Base-by-base conservation (phyloP, 768 basidiomycete species). In the Cyclocybe aegerita region DNA sequence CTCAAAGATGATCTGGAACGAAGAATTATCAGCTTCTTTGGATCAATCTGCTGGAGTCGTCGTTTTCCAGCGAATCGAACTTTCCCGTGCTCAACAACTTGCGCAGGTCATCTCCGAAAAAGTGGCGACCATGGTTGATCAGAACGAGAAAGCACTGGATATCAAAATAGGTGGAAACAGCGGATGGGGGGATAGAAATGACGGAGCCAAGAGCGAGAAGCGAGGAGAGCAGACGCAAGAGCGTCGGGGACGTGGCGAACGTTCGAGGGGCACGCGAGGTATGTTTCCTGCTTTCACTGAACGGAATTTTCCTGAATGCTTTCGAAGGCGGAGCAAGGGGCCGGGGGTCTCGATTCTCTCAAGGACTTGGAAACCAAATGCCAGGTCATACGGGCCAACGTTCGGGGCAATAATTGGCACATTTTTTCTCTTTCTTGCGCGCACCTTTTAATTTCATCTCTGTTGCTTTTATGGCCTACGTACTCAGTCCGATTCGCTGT, bases 1-100 rank as follows among this genome's bases (percentile, higher is more conserved):
- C 36, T 95, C 92, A 23, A 92, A 94, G 70, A 98, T 99, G 97
- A 97, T 98, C 60, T 98, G 95, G 93, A 93, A 80, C 62, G 97
- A 98, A 61, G 94, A 98, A 63, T 76, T 99, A 9, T 78, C 88
- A 1, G 97, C 96, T 2, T 95, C 94, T 11, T 77, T 98, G 48
- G 97, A 98, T 66, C 93, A 91, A 64, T 86, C 91, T 12, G 86
- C 86, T 16, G 88, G 85, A 34, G 93, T 96, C 38, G 81, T 99
- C 49, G 86, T 96, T 40, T 94, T 98, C 77, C 93, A 98, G 65
- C 86, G 93, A 49, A 81, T 93, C 50, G 95, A 98, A 59, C 79
- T 90, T 34, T 85, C 89, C 11, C 88, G 91, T 40, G 77, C 88
- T 3, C 97, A 99, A 68, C 88, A 93, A 65, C 76, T 98, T n/a